Percentiles rank a stretch among this genome's conserved stretches.
phyloP scores from a whole-genome alignment of 2,329 filamentous ascomycete genomes.

The Colletotrichum truncatum region DNA sequence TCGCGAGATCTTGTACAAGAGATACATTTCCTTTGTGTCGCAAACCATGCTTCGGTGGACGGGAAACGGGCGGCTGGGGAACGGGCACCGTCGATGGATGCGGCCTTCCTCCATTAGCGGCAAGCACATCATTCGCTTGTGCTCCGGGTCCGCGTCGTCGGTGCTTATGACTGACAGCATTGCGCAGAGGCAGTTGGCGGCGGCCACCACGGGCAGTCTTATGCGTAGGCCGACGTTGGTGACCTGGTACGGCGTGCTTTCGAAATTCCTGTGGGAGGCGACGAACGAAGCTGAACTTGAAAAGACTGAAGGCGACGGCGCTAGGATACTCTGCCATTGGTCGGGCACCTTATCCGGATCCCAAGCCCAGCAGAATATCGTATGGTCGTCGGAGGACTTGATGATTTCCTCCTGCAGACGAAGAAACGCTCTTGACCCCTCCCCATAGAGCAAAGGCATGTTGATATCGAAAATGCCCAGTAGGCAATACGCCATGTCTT shows the following conservation, averaged over 20 bases:
- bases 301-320: slow-evolving; percentile 21
- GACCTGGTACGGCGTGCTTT: slow-evolving; percentile 6
- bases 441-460: slow-evolving; percentile 39
- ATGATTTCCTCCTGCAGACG: slow-evolving; percentile 31
- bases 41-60: slow-evolving; percentile 6
- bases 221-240: slow-evolving; percentile 21
- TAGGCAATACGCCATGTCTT: slow-evolving; percentile 39
- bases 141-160: slow-evolving; percentile 16
- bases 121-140: slow-evolving; percentile 15
- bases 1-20: slow-evolving; percentile 5
- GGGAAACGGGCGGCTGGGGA: slow-evolving; percentile 7
- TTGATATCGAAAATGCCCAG: slow-evolving; percentile 39
- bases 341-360: slow-evolving; percentile 14
- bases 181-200: slow-evolving; percentile 15
- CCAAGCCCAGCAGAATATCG: slow-evolving; percentile 30
- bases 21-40: slow-evolving; percentile 8
- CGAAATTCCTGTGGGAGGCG: not conserved
- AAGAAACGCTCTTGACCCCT: slow-evolving; percentile 35
- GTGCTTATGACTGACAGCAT: slow-evolving; percentile 25
- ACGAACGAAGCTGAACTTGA: not conserved
- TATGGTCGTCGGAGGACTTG: slow-evolving; percentile 5
- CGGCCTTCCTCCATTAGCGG: slow-evolving; percentile 16
- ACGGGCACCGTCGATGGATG: slow-evolving; percentile 12
- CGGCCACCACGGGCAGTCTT: slow-evolving; percentile 11
- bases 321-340: slow-evolving; percentile 13